Evolutionary conservation across 2,329 filamentous ascomycete genomes (phyloP).

Genomic region (Ilyonectria destructans): DNA sequence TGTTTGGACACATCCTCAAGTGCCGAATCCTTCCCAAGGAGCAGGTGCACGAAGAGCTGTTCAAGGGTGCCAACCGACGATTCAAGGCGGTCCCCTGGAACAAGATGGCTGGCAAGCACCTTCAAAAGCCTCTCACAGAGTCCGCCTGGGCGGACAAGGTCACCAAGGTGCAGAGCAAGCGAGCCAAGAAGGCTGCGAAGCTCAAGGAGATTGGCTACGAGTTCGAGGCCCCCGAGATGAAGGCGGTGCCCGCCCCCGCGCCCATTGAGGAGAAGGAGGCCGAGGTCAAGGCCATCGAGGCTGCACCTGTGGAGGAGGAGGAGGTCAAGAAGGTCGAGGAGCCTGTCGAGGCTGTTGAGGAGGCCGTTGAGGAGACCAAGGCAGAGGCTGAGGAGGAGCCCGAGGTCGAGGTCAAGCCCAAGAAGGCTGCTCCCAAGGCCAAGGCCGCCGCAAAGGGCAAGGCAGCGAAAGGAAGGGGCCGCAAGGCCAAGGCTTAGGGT

Average conservation of each 20-base stretch:
- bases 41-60: constrained; percentile 85
- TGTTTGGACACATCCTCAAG: constrained; percentile 95
- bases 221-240: constrained; percentile 82
- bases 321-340: constrained; percentile 47
- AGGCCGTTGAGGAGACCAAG: constrained; percentile 44
- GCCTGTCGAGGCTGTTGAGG: constrained; percentile 42
- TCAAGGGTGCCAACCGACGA: constrained; percentile 90
- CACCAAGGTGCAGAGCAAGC: constrained; percentile 79
- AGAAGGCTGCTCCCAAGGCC: constrained; percentile 41
- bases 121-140: constrained; percentile 82
- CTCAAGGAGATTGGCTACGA: constrained; percentile 89
- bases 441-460: constrained; percentile 54
- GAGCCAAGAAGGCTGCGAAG: constrained; percentile 79
- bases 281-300: constrained; percentile 57
- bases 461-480: constrained; percentile 54
- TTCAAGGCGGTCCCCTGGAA: constrained; percentile 93
- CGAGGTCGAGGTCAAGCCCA: constrained; percentile 39
- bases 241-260: constrained; percentile 64
- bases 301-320: constrained; percentile 52
- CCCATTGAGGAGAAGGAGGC: constrained; percentile 55
- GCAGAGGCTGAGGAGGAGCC: constrained; percentile 29
- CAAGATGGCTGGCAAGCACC: constrained; percentile 83
- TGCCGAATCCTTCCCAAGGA: constrained; percentile 85
- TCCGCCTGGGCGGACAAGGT: constrained; percentile 86
- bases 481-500: constrained; percentile 57